Evolutionary conservation across 768 basidiomycete species (phyloP), one percentile per base, ranked within the genome.

Genomic region (Lactarius vividus): DNA sequence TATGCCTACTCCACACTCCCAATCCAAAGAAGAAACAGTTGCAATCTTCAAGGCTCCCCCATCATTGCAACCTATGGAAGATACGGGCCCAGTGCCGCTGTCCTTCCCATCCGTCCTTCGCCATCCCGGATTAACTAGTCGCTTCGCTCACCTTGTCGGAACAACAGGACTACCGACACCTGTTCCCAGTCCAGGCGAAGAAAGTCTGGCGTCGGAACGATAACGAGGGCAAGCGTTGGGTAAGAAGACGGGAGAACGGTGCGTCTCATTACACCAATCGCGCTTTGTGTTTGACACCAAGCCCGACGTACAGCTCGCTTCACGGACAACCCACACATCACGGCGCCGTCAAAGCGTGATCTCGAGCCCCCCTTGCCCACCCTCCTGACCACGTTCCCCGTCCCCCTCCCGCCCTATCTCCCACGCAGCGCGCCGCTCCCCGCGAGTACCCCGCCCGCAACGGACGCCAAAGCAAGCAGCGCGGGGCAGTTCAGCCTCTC

Each of bases 241-340:
- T 85, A 5, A 77, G 89, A 69, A 83, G 92, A 23, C 89, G 85
- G 71, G 90, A 92, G 70, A 93, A 93, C 61, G 86, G 91, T 91
- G 56, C 59, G 82, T 75, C 57, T 52, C 58, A 23, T 54, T 39
- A 28, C 11, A 42, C 31, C 35, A 8, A 15, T 35, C 44, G 33
- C n/a, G 11, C 31, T 52, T 23, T n/a, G n/a, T 0, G 20, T 3
- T 18, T 57, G 35, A 61, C 57, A 55, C 61, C 18, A 33, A 49
- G 28, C 57, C 35, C 35, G 64, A 61, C 44, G 39, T 13, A 49
- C n/a, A 94, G 92, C 88, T 62, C 83, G 77, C 29, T 93, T 93
- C 73, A 78, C 80, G 26, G 86, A 85, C 16, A 93, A 94, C 72
- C 85, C 85, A 1, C 88, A 93, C 73, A 81, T 93, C 66, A 80